These are phyloP conservation scores for Paraphoma chrysanthemicola DNA, from an alignment of 2,329 filamentous ascomycete genomes.

Conservation along the genomic window DNA sequence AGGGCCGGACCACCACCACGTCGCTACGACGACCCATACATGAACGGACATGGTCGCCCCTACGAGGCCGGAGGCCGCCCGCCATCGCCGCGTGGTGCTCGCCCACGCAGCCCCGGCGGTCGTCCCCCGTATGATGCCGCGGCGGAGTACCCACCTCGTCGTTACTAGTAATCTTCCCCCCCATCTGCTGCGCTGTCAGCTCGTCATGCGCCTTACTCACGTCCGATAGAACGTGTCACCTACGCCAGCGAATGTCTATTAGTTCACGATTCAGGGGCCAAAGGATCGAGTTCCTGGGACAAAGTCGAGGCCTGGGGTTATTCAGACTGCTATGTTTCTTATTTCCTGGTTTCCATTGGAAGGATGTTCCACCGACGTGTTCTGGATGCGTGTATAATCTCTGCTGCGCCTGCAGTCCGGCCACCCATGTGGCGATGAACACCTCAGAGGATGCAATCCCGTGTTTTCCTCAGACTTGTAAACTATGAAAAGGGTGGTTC, in stretches of 20 bases:
- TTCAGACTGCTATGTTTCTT: background rate
- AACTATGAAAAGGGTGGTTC: background rate
- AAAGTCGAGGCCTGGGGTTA: background rate
- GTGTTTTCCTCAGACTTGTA: background rate
- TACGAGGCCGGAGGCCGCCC: slow-evolving; percentile 58
- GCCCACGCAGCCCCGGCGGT: slow-evolving; percentile 62
- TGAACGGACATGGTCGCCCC: slow-evolving; percentile 64
- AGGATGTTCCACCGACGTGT: background rate
- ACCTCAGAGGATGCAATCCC: background rate
- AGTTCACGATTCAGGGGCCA: background rate
- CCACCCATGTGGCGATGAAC: background rate
- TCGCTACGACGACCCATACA: slow-evolving; percentile 65
- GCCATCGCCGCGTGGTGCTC: slow-evolving; percentile 47
- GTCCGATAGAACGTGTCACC: background rate
- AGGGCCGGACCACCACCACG: slow-evolving; percentile 62
- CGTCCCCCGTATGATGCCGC: slow-evolving; percentile 60
- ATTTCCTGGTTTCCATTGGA: background rate
- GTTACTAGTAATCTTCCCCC: slow-evolving; percentile 35
- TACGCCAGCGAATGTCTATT: background rate
- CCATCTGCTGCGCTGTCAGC: background rate
- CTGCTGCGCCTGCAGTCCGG: background rate
- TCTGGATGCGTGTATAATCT: background rate
- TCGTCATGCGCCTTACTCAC: background rate
- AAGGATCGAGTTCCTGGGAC: background rate
- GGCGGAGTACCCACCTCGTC: slow-evolving; percentile 54